Evolutionary conservation across 1,284 basidiomycete species (phyloP), one percentile per base, ranked within the genome.

Genomic region (Sporisorium graminicola): DNA sequence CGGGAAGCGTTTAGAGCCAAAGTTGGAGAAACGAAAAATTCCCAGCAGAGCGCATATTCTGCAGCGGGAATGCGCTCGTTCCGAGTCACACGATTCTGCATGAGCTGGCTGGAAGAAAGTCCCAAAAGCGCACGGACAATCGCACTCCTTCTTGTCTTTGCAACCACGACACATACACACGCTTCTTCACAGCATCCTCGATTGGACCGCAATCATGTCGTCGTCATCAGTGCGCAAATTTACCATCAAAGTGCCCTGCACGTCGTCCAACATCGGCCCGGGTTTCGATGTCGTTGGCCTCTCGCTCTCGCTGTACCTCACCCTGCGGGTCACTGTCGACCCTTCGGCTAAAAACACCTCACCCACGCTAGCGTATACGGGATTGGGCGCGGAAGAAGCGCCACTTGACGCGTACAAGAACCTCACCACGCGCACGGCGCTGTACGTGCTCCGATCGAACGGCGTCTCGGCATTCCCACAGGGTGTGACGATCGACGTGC

Each of bases 201-300:
- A 10, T 24, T 13, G 24, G 10, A 27, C 5, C 26, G 24, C 22
- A 22, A 49, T 2, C 22, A 47, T 58, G 55, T 20, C 47, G 14
- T 42, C 47, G 55, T 26, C 65, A n/a, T n/a, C 40, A 1, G 18
- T 47, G 1, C 62, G 69, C 24, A 69, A 57, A 31, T 89, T 89
- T 85, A 87, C 83, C 16, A 94, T 99, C 86, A 90, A 89, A 79
- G 93, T 99, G 58, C 96, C 96, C 10, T 94, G 94, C 24, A 98
- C 96, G 1, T 96, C 95, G 65, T 96, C 96, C 77, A 99, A 99
- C 88, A 95, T 99, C 83, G 96, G 96, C 3, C 97, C 97, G 27
- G 97, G 97, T 14, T 99, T 99, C 86, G 97, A 99, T 86, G 97
- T 99, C 67, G 94, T 98, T 75, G 97, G 97, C 22, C 92, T 99